These are phyloP conservation scores for Retiboletus fuscus DNA, from an alignment of 1,284 basidiomycete species.

Conservation along the genomic window DNA sequence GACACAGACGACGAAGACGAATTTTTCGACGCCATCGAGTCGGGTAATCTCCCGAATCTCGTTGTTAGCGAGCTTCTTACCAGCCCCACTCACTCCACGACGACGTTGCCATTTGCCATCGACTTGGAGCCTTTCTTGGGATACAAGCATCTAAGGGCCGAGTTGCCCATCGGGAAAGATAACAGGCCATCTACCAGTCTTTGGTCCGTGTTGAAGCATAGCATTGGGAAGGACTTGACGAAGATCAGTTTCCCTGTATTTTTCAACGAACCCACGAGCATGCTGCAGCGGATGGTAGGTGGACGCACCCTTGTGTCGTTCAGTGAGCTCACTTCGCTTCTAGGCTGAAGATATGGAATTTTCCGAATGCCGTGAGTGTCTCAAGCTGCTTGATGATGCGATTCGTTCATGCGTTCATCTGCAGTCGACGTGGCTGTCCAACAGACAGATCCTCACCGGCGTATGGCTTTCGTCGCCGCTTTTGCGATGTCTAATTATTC, in stretches of 20 bases:
- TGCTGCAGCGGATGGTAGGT: slow-evolving; percentile 87
- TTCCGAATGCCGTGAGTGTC: slow-evolving; percentile 84
- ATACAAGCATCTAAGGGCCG: slow-evolving; percentile 76
- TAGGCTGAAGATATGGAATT: slow-evolving; percentile 96
- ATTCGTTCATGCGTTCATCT: slow-evolving; percentile 15
- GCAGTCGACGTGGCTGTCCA: slow-evolving; percentile 86
- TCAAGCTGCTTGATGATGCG: background rate
- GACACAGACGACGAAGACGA: slow-evolving; percentile 94
- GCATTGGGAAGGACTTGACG: slow-evolving; percentile 97
- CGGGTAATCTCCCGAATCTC: slow-evolving; percentile 80
- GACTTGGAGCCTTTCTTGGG: slow-evolving; percentile 71
- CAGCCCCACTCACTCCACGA: slow-evolving; percentile 48
- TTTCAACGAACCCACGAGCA: slow-evolving; percentile 97
- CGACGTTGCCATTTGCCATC: slow-evolving; percentile 43
- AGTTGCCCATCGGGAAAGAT: slow-evolving; percentile 79
- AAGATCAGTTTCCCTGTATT: slow-evolving; percentile 96
- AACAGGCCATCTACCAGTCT: slow-evolving; percentile 91
- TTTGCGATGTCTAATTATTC: slow-evolving; percentile 99
- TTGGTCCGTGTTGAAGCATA: slow-evolving; percentile 96
- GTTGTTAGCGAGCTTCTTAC: slow-evolving; percentile 73
- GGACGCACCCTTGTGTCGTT: background rate
- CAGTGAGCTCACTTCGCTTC: slow-evolving; percentile 18
- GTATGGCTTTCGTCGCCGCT: slow-evolving; percentile 94
- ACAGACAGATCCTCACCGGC: slow-evolving; percentile 82
- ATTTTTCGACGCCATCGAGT: slow-evolving; percentile 97